Conservation (phyloP, 2,329 filamentous ascomycete species). For the Alternaria longipes region DNA sequence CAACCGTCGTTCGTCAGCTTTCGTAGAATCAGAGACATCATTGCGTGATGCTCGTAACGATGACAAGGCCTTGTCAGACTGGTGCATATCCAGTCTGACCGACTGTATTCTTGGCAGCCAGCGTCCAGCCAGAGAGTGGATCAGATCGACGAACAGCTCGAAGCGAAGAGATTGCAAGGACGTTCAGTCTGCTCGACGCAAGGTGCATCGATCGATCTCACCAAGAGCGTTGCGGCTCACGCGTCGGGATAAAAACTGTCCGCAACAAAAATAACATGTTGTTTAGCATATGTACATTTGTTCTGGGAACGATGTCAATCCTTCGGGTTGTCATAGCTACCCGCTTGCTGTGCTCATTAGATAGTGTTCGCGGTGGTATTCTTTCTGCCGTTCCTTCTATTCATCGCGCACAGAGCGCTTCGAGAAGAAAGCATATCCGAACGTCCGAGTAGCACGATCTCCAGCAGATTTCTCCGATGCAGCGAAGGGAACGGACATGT, state of each 20-base stretch:
- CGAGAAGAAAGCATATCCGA: conserved; percentile 1
- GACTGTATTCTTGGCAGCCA: not conserved
- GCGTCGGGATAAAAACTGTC: not conserved
- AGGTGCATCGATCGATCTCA: not conserved
- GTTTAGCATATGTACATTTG: not conserved
- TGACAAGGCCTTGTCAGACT: not conserved
- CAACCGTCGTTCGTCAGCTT: not conserved
- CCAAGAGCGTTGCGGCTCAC: not conserved
- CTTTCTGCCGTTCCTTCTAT: not conserved
- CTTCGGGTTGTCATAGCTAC: not conserved
- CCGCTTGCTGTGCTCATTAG: not conserved
- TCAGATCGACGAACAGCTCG: not conserved
- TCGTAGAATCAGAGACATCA: not conserved
- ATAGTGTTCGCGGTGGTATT: not conserved
- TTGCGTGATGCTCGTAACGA: not conserved
- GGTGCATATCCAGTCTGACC: not conserved
- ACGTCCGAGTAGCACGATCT: not conserved
- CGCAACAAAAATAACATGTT: not conserved
- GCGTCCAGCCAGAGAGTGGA: not conserved
- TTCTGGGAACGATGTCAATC: not conserved
- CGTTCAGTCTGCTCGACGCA: not conserved
- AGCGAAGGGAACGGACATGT: not conserved
- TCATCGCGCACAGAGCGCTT: not conserved
- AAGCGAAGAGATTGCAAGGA: not conserved
- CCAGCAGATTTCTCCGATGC: conserved; percentile 1